Conservation (phyloP, 768 basidiomycete species). For the Ramaria rubella region DNA sequence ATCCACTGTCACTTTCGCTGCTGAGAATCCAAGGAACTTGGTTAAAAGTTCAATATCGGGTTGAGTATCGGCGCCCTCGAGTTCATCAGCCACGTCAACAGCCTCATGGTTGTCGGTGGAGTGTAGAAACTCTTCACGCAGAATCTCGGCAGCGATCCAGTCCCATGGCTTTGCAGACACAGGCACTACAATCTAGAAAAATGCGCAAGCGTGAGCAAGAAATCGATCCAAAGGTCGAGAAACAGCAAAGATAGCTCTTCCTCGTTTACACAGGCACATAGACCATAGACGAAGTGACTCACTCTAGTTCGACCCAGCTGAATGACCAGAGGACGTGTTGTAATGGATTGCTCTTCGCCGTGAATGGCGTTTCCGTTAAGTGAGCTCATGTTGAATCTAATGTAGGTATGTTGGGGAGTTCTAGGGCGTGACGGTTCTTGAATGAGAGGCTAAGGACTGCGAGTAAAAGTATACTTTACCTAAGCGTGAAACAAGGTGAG, state of each 20-base stretch:
- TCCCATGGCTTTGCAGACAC: conserved; percentile 74
- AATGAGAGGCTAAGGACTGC: not conserved
- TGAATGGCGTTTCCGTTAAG: conserved; percentile 9
- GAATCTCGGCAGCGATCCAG: conserved; percentile 90
- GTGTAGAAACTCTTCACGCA: conserved; percentile 82
- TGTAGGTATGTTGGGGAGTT: not conserved
- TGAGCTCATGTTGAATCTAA: not conserved
- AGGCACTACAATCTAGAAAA: conserved; percentile 69
- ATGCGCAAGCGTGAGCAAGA: not conserved
- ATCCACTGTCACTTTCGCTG: conserved; percentile 53
- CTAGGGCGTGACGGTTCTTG: not conserved
- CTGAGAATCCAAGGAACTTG: conserved; percentile 74
- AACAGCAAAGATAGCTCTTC: not conserved
- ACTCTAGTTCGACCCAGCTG: conserved; percentile 28
- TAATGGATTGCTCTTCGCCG: conserved; percentile 8
- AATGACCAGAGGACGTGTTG: conserved; percentile 27
- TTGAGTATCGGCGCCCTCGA: conserved; percentile 49
- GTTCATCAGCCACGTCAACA: conserved; percentile 44
- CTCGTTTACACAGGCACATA: not conserved
- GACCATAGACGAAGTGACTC: conserved; percentile 14
- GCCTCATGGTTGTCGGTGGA: conserved; percentile 51
- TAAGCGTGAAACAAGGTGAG: no score
- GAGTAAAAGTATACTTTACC: no score
- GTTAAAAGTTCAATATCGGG: conserved; percentile 73
- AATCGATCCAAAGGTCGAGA: not conserved